Conservation (phyloP, 2,329 filamentous ascomycete genomes). For the Trichoderma pleuroti region DNA sequence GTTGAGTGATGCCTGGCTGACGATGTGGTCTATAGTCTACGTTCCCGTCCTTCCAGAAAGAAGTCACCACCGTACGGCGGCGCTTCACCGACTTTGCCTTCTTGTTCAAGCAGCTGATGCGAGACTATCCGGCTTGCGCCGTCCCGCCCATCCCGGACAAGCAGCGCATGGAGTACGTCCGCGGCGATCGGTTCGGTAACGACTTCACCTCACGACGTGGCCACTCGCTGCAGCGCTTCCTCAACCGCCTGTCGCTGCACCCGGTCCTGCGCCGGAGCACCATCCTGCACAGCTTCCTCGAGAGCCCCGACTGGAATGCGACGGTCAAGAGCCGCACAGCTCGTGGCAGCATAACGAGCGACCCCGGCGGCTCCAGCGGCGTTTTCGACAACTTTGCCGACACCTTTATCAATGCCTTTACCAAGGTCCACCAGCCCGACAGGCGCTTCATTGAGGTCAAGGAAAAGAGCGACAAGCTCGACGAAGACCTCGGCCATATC, state of each 20-base stretch:
- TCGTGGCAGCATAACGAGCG: slow-evolving; percentile 54
- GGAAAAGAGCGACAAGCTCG: slow-evolving; percentile 88
- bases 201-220: slow-evolving; percentile 90
- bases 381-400: slow-evolving; percentile 96
- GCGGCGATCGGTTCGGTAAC: slow-evolving; percentile 87
- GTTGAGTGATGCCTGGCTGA: not conserved
- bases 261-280: slow-evolving; percentile 80
- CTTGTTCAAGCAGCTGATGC: slow-evolving; percentile 82
- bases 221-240: slow-evolving; percentile 86
- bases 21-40: slow-evolving; percentile 62
- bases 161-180: slow-evolving; percentile 98
- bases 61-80: slow-evolving; percentile 74
- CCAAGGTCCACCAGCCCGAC: slow-evolving; percentile 93
- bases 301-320: slow-evolving; percentile 93
- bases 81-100: slow-evolving; percentile 98
- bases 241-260: slow-evolving; percentile 81
- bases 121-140: slow-evolving; percentile 86
- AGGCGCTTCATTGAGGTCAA: slow-evolving; percentile 90
- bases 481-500: slow-evolving; percentile 87
- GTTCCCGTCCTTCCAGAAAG: slow-evolving; percentile 86
- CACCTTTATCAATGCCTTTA: slow-evolving; percentile 95
- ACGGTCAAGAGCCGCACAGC: slow-evolving; percentile 79
- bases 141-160: slow-evolving; percentile 95
- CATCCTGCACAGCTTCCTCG: slow-evolving; percentile 84
- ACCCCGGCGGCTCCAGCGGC: slow-evolving; percentile 53